Evolutionary conservation across 805 yeast species (phyloP).

Genomic region (Starmerella geochares): DNA sequence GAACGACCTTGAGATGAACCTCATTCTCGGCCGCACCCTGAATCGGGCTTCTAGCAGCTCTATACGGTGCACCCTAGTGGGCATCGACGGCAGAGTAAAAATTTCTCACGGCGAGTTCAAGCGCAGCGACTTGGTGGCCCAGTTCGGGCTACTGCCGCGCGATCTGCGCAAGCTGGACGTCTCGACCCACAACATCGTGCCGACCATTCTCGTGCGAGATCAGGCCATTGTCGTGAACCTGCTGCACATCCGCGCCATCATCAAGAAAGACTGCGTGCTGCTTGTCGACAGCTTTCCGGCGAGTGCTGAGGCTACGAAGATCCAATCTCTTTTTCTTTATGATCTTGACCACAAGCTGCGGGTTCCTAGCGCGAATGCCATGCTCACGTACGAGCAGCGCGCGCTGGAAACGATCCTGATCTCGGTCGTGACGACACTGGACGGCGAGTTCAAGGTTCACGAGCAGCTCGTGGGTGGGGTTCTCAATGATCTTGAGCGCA

Average conservation of each 20-base stretch:
- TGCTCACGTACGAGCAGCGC: conserved; percentile 76
- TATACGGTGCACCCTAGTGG: conserved; percentile 75
- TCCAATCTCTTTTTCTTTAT: conserved; percentile 67
- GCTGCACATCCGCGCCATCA: conserved; percentile 78
- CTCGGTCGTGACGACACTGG: conserved; percentile 65
- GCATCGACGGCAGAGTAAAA: conserved; percentile 53
- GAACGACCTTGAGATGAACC: conserved; percentile 22
- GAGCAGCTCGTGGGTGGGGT: conserved; percentile 64
- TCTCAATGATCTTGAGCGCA: conserved; percentile 65
- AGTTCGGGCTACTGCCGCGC: conserved; percentile 74
- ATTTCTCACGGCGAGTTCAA: conserved; percentile 66
- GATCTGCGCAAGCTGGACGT: conserved; percentile 84
- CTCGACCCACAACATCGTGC: conserved; percentile 72
- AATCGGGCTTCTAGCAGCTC: conserved; percentile 29
- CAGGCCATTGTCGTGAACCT: conserved; percentile 71
- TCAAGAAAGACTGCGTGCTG: conserved; percentile 68
- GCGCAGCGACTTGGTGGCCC: conserved; percentile 57
- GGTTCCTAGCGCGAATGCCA: conserved; percentile 35
- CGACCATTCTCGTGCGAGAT: conserved; percentile 71
- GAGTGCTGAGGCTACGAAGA: conserved; percentile 47
- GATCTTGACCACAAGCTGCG: conserved; percentile 63
- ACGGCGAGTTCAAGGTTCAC: conserved; percentile 80
- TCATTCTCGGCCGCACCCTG: conserved; percentile 24
- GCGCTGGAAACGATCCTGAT: conserved; percentile 83
- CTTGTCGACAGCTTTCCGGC: conserved; percentile 56